These are phyloP conservation scores for Erodium maritimum DNA, from an alignment of 345 rosid species.

Conservation along the genomic window DNA sequence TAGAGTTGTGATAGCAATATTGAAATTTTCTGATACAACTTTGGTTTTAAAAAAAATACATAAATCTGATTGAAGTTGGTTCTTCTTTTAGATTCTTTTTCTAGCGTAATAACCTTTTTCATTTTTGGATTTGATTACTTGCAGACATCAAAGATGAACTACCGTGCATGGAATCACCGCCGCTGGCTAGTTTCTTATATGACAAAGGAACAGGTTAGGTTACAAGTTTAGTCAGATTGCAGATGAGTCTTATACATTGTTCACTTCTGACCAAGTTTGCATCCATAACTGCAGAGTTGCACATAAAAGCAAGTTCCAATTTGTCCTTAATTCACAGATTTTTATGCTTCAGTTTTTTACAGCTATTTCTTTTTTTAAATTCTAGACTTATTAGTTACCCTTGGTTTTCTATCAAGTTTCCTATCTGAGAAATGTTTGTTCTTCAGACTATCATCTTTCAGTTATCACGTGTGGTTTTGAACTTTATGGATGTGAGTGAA, in stretches of 20 bases:
- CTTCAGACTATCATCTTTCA: background rate
- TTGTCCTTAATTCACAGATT: background rate
- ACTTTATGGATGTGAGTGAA: background rate
- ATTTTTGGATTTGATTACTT: constrained; percentile 4
- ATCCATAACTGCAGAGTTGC: background rate
- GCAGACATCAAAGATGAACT: constrained; percentile 95
- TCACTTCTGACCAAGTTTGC: background rate
- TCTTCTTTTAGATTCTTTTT: background rate
- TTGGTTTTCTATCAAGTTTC: too few relatives aligned
- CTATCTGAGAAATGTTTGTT: too few relatives aligned
- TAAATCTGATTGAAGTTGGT: background rate
- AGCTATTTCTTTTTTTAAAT: too few relatives aligned
- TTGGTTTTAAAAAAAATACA: background rate
- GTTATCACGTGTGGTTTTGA: constrained; percentile 2
- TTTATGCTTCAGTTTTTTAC: background rate
- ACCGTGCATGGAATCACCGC: constrained; percentile 98
- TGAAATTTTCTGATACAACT: background rate
- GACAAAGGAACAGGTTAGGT: constrained; percentile 54
- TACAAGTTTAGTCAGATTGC: background rate
- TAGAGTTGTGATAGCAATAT: background rate
- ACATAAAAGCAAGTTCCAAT: background rate
- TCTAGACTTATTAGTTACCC: too few relatives aligned
- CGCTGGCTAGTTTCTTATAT: constrained; percentile 86
- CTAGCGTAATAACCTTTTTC: constrained; percentile 2
- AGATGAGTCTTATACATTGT: background rate